These are phyloP conservation scores for Fonsecaea pedrosoi DNA, from an alignment of 2,329 filamentous ascomycete species.

Conservation along the genomic window DNA sequence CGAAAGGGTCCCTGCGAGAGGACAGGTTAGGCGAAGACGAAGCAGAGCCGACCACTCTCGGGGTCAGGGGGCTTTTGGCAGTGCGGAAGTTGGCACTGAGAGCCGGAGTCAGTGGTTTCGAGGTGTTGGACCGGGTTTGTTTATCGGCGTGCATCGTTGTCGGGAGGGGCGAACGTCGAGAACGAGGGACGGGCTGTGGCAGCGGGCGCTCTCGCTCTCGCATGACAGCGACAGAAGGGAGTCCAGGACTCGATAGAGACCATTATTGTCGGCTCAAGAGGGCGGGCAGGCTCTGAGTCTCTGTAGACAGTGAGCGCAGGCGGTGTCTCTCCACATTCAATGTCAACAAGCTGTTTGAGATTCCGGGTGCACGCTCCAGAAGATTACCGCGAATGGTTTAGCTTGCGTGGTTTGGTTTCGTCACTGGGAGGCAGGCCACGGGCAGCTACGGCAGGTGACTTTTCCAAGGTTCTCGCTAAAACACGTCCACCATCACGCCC, in stretches of 20 bases:
- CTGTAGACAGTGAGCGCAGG: constrained; percentile 11
- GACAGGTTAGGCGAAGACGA: constrained; percentile 46
- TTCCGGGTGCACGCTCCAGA: constrained; percentile 18
- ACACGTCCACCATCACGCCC: constrained; percentile 15
- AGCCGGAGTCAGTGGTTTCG: constrained; percentile 70
- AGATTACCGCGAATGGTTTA: constrained; percentile 8
- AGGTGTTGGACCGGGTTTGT: constrained; percentile 54
- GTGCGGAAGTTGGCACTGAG: constrained; percentile 67
- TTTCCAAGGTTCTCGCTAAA: background rate
- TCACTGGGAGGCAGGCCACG: background rate
- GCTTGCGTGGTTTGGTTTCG: constrained; percentile 1
- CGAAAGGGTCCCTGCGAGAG: constrained; percentile 36
- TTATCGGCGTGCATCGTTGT: constrained; percentile 59
- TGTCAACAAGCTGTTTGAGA: constrained; percentile 30
- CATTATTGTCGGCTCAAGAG: constrained; percentile 11
- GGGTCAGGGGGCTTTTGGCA: constrained; percentile 63
- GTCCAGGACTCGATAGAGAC: constrained; percentile 8
- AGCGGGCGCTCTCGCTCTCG: constrained; percentile 44
- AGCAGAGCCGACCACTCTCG: constrained; percentile 60
- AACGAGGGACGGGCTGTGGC: constrained; percentile 24
- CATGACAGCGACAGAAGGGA: constrained; percentile 48
- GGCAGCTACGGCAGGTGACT: background rate
- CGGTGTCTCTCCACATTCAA: constrained; percentile 11
- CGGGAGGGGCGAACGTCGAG: constrained; percentile 43
- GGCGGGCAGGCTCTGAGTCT: background rate